Base-by-base conservation (phyloP, 176 grass and related monocot genomes). In the barley (Hordeum vulgare) region DNA sequence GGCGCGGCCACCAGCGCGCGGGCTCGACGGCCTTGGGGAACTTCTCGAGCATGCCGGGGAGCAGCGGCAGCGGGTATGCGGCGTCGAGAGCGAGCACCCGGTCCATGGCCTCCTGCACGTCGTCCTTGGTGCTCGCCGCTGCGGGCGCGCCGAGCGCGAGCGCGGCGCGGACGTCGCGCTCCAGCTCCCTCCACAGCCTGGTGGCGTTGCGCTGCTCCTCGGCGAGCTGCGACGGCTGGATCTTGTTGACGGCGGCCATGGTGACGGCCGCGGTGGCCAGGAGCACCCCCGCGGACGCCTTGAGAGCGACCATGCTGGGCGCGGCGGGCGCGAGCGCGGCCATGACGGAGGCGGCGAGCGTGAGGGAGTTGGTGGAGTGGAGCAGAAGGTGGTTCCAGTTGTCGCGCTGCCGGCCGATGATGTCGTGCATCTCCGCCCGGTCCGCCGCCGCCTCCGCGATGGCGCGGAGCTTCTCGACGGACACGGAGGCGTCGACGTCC, bases 361-460 rank as follows among this genome's bases (percentile, higher is more conserved):
- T 14, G 40, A 94, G 77, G 39, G 86, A 79, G 81, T 94, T 94
- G 84, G 79, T 80, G 51, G 92, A 85, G 72, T 86, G 86, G 39
- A 90, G 86, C 60, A 94, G 80, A 47, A 91, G 92, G 77, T 89
- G 92, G 84, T 94, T 94, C 92, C 92, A 94, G 86, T 87, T 87
- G 27, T 94, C 85, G 12, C 86, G n/a, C 86, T 91, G 92, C 25
- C 24, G 4, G 0, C 89, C 92, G 53, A 94, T 82, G 83, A 94
- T 94, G 59, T 85, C 92, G 77, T 94, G 92, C 92, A 94, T 94
- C 8, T 89, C 83, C 0, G 78, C 86, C 3, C 89, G 45, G 39
- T 91, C 89, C 14, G 89, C 92, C 11, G 69, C 86, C 0, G 92
- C 92, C 9, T 87, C 89, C 1, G 80, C 88, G 0, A 94, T 23